Percentiles rank a stretch among this genome's conserved stretches.
Conservation (phyloP, 2,329 filamentous ascomycete species). For the Colletotrichum shisoi region DNA sequence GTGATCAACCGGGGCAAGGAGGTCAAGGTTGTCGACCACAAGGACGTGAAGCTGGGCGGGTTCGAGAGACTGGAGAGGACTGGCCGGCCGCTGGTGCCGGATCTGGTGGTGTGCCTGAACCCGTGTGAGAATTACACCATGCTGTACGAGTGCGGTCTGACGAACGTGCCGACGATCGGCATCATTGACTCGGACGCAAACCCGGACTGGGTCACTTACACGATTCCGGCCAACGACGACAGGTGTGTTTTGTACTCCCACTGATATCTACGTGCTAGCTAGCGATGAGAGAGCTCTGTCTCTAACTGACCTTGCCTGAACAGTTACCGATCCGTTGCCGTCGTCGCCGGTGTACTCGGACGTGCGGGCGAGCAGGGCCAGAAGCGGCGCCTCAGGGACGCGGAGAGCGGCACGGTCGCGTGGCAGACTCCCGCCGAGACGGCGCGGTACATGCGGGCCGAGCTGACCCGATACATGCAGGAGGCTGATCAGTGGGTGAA, state of each 20-base stretch:
- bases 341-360: slow-evolving; percentile 86
- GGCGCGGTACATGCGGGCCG: slow-evolving; percentile 50
- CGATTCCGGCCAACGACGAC: slow-evolving; percentile 96
- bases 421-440: slow-evolving; percentile 64
- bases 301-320: not conserved
- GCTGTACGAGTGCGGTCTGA: slow-evolving; percentile 87
- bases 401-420: slow-evolving; percentile 67
- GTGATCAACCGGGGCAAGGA: slow-evolving; percentile 78
- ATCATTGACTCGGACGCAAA: slow-evolving; percentile 93
- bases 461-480: slow-evolving; percentile 43
- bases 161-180: slow-evolving; percentile 91
- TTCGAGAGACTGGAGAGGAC: slow-evolving; percentile 72
- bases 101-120: slow-evolving; percentile 91
- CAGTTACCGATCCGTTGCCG: slow-evolving; percentile 80
- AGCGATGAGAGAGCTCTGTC: not conserved
- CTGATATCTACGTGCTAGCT: not conserved
- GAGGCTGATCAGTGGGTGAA: slow-evolving; percentile 51
- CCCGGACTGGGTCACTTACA: slow-evolving; percentile 93
- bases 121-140: slow-evolving; percentile 90
- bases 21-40: slow-evolving; percentile 78
- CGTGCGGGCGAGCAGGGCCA: slow-evolving; percentile 83
- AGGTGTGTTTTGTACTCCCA: slow-evolving; percentile 62
- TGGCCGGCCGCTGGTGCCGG: slow-evolving; percentile 76
- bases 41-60: slow-evolving; percentile 67
- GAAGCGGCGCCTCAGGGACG: slow-evolving; percentile 68